phyloP scores from a whole-genome alignment of 2,329 filamentous ascomycete genomes.

The Colletotrichum caudatum region DNA sequence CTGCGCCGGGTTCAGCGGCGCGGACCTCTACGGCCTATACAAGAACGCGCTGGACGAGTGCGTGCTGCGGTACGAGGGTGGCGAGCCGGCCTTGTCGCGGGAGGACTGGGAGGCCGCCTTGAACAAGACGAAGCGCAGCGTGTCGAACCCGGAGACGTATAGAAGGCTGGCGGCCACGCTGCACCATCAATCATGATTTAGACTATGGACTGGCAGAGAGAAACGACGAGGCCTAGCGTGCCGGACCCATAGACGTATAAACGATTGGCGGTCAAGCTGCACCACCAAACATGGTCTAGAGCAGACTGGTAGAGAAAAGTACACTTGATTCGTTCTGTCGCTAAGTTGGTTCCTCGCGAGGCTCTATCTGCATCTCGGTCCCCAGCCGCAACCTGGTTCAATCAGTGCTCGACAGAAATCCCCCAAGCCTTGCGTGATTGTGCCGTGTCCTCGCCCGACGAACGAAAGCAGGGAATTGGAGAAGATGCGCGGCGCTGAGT shows the following conservation, averaged over 20 bases:
- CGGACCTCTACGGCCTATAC: conserved; percentile 65
- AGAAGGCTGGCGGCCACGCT: conserved; percentile 51
- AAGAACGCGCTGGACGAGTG: conserved; percentile 61
- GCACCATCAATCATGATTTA: conserved; percentile 34
- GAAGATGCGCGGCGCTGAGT: not conserved
- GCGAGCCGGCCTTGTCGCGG: conserved; percentile 50
- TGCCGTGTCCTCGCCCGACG: not conserved
- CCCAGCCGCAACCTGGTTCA: not conserved
- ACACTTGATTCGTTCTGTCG: not conserved
- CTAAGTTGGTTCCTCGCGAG: not conserved
- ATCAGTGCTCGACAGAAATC: too few relatives aligned
- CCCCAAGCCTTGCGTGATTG: too few relatives aligned
- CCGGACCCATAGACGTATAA: too few relatives aligned
- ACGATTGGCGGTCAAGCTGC: conserved; percentile 48
- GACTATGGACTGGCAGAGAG: conserved; percentile 6
- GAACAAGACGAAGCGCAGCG: conserved; percentile 61
- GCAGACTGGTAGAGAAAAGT: conserved; percentile 6
- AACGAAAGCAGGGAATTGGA: not conserved
- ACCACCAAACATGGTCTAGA: conserved; percentile 25
- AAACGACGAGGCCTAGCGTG: too few relatives aligned
- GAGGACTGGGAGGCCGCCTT: conserved; percentile 68
- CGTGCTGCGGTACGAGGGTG: conserved; percentile 45
- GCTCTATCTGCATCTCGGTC: not conserved
- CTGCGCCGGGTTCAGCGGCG: conserved; percentile 83
- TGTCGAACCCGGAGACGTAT: conserved; percentile 61